Conservation (phyloP, 257 asterid species). For the Linderniella brevidens region DNA sequence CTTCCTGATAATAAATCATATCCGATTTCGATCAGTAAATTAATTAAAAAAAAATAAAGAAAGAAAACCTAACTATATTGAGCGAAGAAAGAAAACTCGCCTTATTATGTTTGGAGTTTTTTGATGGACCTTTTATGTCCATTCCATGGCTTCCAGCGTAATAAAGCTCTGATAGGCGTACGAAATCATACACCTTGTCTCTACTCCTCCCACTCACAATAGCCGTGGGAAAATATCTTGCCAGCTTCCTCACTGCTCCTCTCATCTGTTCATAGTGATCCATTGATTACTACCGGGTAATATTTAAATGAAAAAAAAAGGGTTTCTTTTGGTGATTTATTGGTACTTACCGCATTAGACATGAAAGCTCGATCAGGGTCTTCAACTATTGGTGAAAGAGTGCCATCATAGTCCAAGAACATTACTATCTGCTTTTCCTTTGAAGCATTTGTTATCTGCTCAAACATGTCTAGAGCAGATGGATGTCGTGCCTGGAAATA, state of each 20-base stretch:
- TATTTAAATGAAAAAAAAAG: no score
- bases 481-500: constrained; percentile 22
- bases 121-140: constrained; percentile 94
- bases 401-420: constrained; percentile 89
- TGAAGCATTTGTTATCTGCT: constrained; percentile 56
- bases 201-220: constrained; percentile 61
- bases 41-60: no score
- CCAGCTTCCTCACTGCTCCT: constrained; percentile 44
- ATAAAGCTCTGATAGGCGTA: constrained; percentile 80
- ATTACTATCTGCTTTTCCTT: constrained; percentile 79
- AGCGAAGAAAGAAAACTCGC: no score
- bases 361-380: constrained; percentile 94
- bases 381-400: constrained; percentile 87
- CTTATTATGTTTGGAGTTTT: constrained; percentile 23
- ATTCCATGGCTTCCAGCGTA: constrained; percentile 99
- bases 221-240: constrained; percentile 73
- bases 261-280: constrained; percentile 48
- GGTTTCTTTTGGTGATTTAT: no score
- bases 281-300: no score
- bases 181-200: constrained; percentile 47
- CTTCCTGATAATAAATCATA: constrained; percentile 16
- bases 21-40: neutral
- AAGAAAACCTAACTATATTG: no score
- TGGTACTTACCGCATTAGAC: constrained; percentile 45
- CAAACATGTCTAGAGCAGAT: constrained; percentile 75